Base-by-base conservation (phyloP, 345 rosid species). In the Psidium friedrichsthalianum region DNA sequence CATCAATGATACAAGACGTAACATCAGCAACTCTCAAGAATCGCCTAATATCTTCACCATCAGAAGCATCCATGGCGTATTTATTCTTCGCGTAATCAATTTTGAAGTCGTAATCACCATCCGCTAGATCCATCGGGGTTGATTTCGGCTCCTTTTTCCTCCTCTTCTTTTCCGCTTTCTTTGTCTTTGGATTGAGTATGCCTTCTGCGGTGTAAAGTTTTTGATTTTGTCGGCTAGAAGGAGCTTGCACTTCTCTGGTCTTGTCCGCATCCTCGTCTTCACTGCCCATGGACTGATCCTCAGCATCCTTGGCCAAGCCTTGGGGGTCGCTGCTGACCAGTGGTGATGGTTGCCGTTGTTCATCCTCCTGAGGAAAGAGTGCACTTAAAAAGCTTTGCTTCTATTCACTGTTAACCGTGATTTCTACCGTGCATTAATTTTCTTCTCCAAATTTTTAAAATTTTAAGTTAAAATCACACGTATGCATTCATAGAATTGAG, bases 151-250 rank as follows among this genome's bases (percentile, higher is more conserved):
- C 92, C 32, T 93, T 94, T 89, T 94, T 95, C 94, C 94, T 94
- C 89, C 84, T 90, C 90, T 95, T 95, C 92, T 91, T 94, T 87
- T 96, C 98, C 2, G 99, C 98, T 87, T 89, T 93, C 88, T 91
- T 93, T 85, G 85, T 84, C 87, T 92, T 97, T 8, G 96, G 89
- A 86, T 97, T 96, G 25, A 96, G 91, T 25, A 96, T 97, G 51
- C 94, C 95, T 85, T 95, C 95, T 11, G 88, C 95, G 29, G 85
- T 74, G 82, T 95, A 97, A 10, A 97, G 88, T 90, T 94, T 93
- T 91, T 89, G 91, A 85, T 96, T 96, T 90, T 96, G 99, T 88
- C 81, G 90, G 61, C 92, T 84, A 22, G 88, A 40, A 69, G 86
- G 88, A 8, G 91, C 88, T 89, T 89, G 88, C 56, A 86, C 93